phyloP scores from a whole-genome alignment of 2,329 filamentous ascomycete species.

The Fusarium illudens region DNA sequence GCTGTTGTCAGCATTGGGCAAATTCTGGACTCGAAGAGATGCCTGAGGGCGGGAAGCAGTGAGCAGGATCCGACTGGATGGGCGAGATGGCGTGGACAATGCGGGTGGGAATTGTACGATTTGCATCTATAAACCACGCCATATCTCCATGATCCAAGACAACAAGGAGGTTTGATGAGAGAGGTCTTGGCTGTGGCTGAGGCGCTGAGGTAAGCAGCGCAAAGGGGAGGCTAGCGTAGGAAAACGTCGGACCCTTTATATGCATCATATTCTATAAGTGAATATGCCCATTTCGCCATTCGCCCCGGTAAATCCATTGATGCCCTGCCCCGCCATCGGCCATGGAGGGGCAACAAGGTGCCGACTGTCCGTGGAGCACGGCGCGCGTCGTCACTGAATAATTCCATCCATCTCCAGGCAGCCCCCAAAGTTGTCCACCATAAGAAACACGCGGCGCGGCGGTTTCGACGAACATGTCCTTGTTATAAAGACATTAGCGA shows the following conservation, averaged over 20 bases:
- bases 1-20: background rate
- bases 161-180: constrained; percentile 3
- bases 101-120: constrained; percentile 33
- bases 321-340: constrained; percentile 27
- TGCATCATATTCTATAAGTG: background rate
- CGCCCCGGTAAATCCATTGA: constrained; percentile 10
- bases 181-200: background rate
- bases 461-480: constrained; percentile 17
- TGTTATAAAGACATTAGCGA: constrained; percentile 19
- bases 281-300: constrained; percentile 6
- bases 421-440: constrained; percentile 15
- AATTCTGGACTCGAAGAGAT: constrained; percentile 2
- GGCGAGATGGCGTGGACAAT: constrained; percentile 21
- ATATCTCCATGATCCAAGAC: constrained; percentile 24
- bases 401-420: constrained; percentile 31
- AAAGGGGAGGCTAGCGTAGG: background rate
- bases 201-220: background rate
- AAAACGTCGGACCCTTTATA: background rate
- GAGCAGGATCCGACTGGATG: constrained; percentile 13
- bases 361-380: background rate
- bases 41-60: constrained; percentile 7
- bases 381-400: constrained; percentile 34
- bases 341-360: constrained; percentile 39
- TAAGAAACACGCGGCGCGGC: constrained; percentile 15
- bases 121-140: constrained; percentile 32